Percentiles rank a stretch among this genome's conserved stretches.
Evolutionary conservation across 768 basidiomycete genomes (phyloP).

Genomic region (Suillus luteus): DNA sequence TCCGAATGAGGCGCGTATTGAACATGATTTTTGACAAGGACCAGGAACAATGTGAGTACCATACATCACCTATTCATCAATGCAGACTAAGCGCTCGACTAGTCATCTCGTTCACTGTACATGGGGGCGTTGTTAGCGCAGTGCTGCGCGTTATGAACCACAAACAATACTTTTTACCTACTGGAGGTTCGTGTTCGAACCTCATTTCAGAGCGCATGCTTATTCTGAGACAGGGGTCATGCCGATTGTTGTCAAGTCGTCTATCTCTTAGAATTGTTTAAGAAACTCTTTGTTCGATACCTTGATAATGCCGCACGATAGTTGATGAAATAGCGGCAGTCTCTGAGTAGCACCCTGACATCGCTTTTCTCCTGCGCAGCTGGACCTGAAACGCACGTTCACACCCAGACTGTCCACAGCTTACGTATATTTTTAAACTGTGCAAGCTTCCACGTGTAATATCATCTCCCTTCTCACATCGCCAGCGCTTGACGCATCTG

Average conservation of each 20-base stretch:
- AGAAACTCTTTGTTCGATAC: background rate
- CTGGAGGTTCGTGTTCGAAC: slow-evolving; percentile 55
- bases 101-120: slow-evolving; percentile 72
- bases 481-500: background rate
- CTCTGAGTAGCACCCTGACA: background rate
- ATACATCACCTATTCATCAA: background rate
- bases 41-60: slow-evolving; percentile 47
- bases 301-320: background rate
- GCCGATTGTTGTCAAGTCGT: slow-evolving; percentile 24
- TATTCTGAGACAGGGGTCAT: slow-evolving; percentile 26
- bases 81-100: background rate
- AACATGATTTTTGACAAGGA: slow-evolving; percentile 56
- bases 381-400: background rate
- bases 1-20: slow-evolving; percentile 52
- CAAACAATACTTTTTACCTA: slow-evolving; percentile 48
- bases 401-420: background rate
- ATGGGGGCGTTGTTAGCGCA: slow-evolving; percentile 61
- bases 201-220: background rate
- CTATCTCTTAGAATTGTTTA: background rate
- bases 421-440: background rate
- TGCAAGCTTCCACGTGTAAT: background rate
- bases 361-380: background rate
- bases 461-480: background rate
- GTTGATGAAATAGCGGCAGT: background rate
- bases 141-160: slow-evolving; percentile 53